phyloP scores from a whole-genome alignment of 495 filamentous ascomycete genomes.

The Podospora sp. region DNA sequence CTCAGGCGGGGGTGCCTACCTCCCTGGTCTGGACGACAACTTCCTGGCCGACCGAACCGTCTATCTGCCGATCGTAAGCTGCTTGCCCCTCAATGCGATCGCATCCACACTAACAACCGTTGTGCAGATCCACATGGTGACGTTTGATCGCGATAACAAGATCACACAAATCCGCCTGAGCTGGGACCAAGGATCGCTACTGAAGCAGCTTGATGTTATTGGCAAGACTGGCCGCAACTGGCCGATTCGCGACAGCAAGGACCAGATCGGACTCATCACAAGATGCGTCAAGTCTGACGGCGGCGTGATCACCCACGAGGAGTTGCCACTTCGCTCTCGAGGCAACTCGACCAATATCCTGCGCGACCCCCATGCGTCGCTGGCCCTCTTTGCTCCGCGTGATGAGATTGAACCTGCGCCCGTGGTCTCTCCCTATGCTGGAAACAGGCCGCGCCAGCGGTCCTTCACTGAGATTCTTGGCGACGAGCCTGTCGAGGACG shows the following conservation, averaged over 20 bases:
- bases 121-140: constrained; percentile 82
- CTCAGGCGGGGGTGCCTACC: constrained; percentile 78
- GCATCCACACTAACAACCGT: constrained; percentile 33
- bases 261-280: constrained; percentile 75
- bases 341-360: constrained; percentile 53
- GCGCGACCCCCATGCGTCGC: constrained; percentile 73
- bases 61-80: constrained; percentile 77
- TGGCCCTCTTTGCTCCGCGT: constrained; percentile 69
- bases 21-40: constrained; percentile 91
- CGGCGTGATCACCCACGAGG: constrained; percentile 24
- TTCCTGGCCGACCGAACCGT: constrained; percentile 84
- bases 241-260: constrained; percentile 89
- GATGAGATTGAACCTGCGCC: constrained; percentile 54
- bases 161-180: constrained; percentile 84
- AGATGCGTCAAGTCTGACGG: constrained; percentile 49
- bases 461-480: constrained; percentile 57
- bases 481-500: constrained; percentile 43
- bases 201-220: constrained; percentile 93
- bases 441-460: constrained; percentile 48
- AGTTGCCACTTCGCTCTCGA: constrained; percentile 42
- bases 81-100: constrained; percentile 21
- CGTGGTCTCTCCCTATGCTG: constrained; percentile 57
- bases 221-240: constrained; percentile 84
- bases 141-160: constrained; percentile 72
- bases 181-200: constrained; percentile 93